Base-by-base conservation (phyloP, 371 early-diverging fungal genomes). In the Synchytrium microbalum region DNA sequence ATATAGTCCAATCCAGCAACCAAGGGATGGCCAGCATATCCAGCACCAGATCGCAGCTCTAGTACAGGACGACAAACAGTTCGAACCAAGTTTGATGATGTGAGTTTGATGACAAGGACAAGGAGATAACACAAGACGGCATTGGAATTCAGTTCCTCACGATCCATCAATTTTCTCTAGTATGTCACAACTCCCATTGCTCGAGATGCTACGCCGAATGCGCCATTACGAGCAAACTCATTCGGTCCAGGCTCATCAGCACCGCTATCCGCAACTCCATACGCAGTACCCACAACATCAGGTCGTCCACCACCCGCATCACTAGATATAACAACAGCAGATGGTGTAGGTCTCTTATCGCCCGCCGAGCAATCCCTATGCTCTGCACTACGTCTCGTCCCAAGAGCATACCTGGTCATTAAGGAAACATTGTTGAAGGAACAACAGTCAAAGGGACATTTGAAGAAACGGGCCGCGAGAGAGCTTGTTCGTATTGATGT, bases 381-480 rank as follows among this genome's bases (percentile, higher is more conserved):
- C 69, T 82, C 86, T n/a, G 79, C 75, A 0, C 72, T 96, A 60
- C 84, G 91, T 33, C 83, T 96, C 33, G 79, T 89, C 68, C 95
- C 95, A 10, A 76, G 86, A 32, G 84, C 92, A 2, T 96, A 95
- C 60, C 73, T 96, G 61, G 87, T 83, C 24, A 88, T 92, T 79
- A 96, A 96, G 71, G 91, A 94, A 31, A 85, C 88, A 1, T 79
- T 95, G 58, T 71, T 96, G 26, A 81, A 85, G 32, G 94, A 92
- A 69, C 91, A 88, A 71, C 86, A 86, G 2, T 82, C 83, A 1
- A 63, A 58, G 25, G 95, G 95, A 0, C 72, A 66, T 1, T 74
- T 95, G 66, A 81, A 83, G 65, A 79, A 89, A 51, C 77, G 88
- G 55, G 85, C 88, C 65, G 91, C 91, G 1, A 74, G 91, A 25